A percentile compares a stretch with the other conserved stretches of the same genome.
Conservation (phyloP, 2,329 filamentous ascomycete species). For the Sphaerulina vaccinii region DNA sequence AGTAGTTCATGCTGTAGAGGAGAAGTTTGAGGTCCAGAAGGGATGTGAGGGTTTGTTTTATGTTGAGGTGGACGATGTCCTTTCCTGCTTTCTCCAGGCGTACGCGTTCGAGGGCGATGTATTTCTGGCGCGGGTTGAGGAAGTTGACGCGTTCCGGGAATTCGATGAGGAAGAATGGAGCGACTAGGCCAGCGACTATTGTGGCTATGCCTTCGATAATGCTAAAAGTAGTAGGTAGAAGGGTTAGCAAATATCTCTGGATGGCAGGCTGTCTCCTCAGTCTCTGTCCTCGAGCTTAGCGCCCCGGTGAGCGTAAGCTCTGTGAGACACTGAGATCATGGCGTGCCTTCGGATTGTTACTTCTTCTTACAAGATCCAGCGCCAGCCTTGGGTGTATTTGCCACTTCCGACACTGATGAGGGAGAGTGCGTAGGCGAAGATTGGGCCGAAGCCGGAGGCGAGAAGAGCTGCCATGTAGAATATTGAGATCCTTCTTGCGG, state of each 20-base stretch:
- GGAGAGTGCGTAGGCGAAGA: conserved; percentile 37
- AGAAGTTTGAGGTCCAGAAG: conserved; percentile 36
- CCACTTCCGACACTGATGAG: conserved; percentile 37
- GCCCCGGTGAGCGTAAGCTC: too few relatives aligned
- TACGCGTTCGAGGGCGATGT: conserved; percentile 37
- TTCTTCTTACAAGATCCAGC: conserved; percentile 24
- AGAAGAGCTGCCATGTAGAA: conserved; percentile 45
- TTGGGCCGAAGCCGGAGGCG: conserved; percentile 37
- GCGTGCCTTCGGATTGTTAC: background rate
- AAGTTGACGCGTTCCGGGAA: conserved; percentile 43
- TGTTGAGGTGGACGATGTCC: conserved; percentile 30
- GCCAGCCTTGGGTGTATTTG: conserved; percentile 36
- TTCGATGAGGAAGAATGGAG: conserved; percentile 41
- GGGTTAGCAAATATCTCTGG: too few relatives aligned
- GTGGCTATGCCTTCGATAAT: conserved; percentile 44
- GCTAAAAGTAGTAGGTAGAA: conserved; percentile 25
- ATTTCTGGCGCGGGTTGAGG: conserved; percentile 33
- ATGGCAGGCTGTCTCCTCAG: too few relatives aligned
- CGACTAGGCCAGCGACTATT: conserved; percentile 41
- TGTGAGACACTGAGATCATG: background rate
- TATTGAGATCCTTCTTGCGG: conserved; percentile 39
- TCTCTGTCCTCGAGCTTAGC: too few relatives aligned
- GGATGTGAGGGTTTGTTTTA: conserved; percentile 30
- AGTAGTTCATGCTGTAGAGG: conserved; percentile 35
- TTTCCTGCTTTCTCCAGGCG: conserved; percentile 31